phyloP scores from a whole-genome alignment of 768 basidiomycete genomes.

The Suillus clintonianus region DNA sequence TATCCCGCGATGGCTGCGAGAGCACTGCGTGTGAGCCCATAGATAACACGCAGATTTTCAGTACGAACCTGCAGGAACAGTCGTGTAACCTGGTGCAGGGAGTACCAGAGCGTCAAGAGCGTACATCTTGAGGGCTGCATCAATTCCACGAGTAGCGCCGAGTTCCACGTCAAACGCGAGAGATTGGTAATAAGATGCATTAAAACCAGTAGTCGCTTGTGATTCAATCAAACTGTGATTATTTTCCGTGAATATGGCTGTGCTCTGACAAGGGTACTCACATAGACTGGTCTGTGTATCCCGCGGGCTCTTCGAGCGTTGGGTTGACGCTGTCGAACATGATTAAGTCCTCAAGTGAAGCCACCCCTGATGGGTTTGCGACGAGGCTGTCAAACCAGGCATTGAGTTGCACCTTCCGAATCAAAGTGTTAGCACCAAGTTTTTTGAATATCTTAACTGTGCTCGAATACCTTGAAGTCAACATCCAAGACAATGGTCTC shows the following conservation, averaged over 20 bases:
- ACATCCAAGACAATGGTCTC: conserved; percentile 55
- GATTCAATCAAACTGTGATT: conserved; percentile 21
- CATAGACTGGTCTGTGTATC: conserved; percentile 36
- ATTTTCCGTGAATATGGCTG: conserved; percentile 10
- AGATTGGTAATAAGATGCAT: conserved; percentile 42
- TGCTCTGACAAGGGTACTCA: conserved; percentile 13
- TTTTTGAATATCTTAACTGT: background rate
- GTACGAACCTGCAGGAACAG: conserved; percentile 21
- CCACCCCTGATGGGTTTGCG: conserved; percentile 60
- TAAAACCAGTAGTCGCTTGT: conserved; percentile 27
- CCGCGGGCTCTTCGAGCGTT: conserved; percentile 44
- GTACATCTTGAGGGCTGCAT: conserved; percentile 46
- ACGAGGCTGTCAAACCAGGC: conserved; percentile 47
- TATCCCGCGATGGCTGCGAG: conserved; percentile 36
- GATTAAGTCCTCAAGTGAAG: conserved; percentile 58
- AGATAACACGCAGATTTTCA: background rate
- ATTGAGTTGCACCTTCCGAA: conserved; percentile 51
- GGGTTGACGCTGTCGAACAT: conserved; percentile 54
- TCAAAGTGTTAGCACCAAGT: background rate
- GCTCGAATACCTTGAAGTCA: conserved; percentile 59
- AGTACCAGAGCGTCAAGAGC: conserved; percentile 53
- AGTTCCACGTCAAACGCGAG: conserved; percentile 49
- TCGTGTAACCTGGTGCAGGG: conserved; percentile 33
- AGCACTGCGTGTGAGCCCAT: background rate
- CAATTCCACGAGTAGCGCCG: conserved; percentile 54